Conservation (phyloP, 805 yeast species). For the Candida fluviatilis region DNA sequence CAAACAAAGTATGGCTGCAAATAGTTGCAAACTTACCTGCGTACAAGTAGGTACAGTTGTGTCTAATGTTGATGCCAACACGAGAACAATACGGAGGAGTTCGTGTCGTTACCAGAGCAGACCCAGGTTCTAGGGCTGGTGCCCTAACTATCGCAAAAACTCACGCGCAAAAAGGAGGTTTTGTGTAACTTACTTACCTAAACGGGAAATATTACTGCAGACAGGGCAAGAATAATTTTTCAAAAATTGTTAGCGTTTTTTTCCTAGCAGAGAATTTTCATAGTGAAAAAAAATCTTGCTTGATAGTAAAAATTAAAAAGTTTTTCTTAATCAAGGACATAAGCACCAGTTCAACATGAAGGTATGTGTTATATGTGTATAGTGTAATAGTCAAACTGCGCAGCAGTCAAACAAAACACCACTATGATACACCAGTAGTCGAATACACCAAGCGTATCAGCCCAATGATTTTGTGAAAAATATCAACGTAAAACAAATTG, state of each 20-base stretch:
- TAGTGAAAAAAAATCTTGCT: conserved; percentile 6
- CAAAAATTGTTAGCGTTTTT: conserved; percentile 1
- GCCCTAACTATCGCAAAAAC: neutral
- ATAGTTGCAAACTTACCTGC: too few relatives aligned
- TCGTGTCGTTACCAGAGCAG: too few relatives aligned
- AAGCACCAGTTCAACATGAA: conserved; percentile 40
- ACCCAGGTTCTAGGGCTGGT: too few relatives aligned
- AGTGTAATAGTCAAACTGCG: neutral
- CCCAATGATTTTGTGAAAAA: too few relatives aligned
- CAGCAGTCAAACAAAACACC: neutral
- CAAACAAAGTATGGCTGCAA: too few relatives aligned
- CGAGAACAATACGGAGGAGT: too few relatives aligned
- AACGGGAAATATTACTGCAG: conserved; percentile 2
- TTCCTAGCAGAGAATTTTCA: conserved; percentile 1
- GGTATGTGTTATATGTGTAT: conserved; percentile 28
- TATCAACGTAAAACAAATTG: too few relatives aligned
- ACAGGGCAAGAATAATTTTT: conserved; percentile 1
- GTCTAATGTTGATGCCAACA: too few relatives aligned
- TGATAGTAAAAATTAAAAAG: conserved; percentile 6
- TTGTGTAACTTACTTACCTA: conserved; percentile 4
- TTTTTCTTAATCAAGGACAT: conserved; percentile 15
- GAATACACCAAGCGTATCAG: too few relatives aligned
- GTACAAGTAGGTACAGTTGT: too few relatives aligned
- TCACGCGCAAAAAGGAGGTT: neutral
- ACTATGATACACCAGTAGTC: neutral